phyloP scores from a whole-genome alignment of 768 basidiomycete genomes.

The Chalciporus chontae region DNA sequence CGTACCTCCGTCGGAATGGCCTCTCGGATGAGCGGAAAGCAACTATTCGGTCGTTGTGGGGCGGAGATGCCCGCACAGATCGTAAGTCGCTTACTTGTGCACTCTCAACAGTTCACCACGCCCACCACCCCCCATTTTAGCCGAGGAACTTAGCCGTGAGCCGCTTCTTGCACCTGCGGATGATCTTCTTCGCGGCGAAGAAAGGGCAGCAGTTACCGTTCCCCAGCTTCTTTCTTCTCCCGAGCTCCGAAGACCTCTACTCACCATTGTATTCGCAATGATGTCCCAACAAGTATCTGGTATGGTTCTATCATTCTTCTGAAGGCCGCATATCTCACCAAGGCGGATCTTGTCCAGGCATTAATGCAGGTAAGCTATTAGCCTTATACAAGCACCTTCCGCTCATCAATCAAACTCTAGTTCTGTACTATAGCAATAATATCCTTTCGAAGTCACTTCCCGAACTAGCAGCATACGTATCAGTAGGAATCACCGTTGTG shows the following conservation, averaged over 20 bases:
- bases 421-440: slow-evolving; percentile 88
- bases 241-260: slow-evolving; percentile 60
- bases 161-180: slow-evolving; percentile 21
- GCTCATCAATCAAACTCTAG: slow-evolving; percentile 34
- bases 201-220: slow-evolving; percentile 42
- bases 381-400: not conserved
- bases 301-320: slow-evolving; percentile 21
- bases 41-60: slow-evolving; percentile 54
- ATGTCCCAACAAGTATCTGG: slow-evolving; percentile 77
- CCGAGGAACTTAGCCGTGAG: slow-evolving; percentile 26
- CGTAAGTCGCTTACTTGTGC: slow-evolving; percentile 16
- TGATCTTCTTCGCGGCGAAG: slow-evolving; percentile 15
- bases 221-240: slow-evolving; percentile 47
- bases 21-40: slow-evolving; percentile 46
- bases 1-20: slow-evolving; percentile 55
- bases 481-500: slow-evolving; percentile 78
- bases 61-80: slow-evolving; percentile 26
- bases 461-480: slow-evolving; percentile 74
- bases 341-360: slow-evolving; percentile 41
- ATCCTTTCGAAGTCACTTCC: slow-evolving; percentile 82
- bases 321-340: not conserved
- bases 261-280: slow-evolving; percentile 70
- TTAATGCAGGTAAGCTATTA: slow-evolving; percentile 60
- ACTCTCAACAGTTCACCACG: not conserved
- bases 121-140: slow-evolving; percentile 12